Base-by-base conservation (phyloP, 2,329 filamentous ascomycete species). In the Ceratocystis alfenasii region DNA sequence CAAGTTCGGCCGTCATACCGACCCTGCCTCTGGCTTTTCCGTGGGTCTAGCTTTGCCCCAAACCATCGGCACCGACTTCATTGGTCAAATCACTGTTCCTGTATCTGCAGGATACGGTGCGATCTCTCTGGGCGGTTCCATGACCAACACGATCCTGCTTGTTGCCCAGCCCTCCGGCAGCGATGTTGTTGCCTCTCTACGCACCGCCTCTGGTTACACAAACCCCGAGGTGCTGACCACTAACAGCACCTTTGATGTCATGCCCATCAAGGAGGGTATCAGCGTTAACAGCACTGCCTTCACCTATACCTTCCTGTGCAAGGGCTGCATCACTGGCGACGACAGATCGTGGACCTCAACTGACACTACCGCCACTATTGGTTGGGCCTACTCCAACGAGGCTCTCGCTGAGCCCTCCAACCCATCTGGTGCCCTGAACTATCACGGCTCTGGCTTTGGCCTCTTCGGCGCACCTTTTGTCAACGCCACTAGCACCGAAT, bases 271-370 rank as follows among this genome's bases (percentile, higher is more conserved):
- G 28, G 78, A 79, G 25, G 80, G 80, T 30, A 81, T 79, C 1
- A 81, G 78, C 28, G 72, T 81, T 67, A 83, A 82, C 74, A 74
- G 72, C 68, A 82, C 80, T 1, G 78, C 82, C 69, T 78, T 77
- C 70, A 78, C 78, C 1, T 81, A 79, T 69, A 83, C 81, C 0
- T 83, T 82, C 72, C 75, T 83, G 46, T 83, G 81, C 70, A 72
- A 75, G 59, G 74, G 74, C 10, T 80, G 78, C 66, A 72, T 78
- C 66, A 71, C 72, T 20, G 71, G 72, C 4, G 75, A 76, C 65
- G 48, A 48, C 45, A 62, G 48, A 20, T 66, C 65, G 8, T 66
- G 65, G 65, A 69, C 71, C 12, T 74, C 74, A 0, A 72, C 70
- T 15, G 71, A 76, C 61, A 70, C 72, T 20, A 69, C 65, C 3